phyloP scores from a whole-genome alignment of 1,139 yeast genomes.

The Ogataea hybrid region DNA sequence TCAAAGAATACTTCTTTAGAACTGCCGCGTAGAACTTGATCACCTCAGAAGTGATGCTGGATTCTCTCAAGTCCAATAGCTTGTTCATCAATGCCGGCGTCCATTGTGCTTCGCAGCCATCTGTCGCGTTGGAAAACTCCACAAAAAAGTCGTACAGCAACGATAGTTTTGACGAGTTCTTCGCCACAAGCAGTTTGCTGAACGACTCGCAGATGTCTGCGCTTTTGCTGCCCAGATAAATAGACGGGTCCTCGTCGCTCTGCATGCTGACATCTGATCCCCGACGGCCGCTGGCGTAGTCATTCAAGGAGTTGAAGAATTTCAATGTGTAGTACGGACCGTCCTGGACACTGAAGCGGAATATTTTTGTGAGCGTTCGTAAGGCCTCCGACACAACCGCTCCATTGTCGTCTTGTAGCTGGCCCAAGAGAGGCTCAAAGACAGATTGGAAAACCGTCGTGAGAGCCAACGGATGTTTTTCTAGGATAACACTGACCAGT shows the following conservation, averaged over 20 bases:
- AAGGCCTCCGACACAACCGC: constrained; percentile 42
- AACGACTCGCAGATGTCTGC: constrained; percentile 19
- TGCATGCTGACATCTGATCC: constrained; percentile 31
- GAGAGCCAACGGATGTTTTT: constrained; percentile 35
- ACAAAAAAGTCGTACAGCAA: constrained; percentile 23
- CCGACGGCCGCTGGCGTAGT: constrained; percentile 19
- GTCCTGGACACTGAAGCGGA: constrained; percentile 26
- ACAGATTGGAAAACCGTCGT: constrained; percentile 27
- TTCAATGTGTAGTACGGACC: constrained; percentile 31
- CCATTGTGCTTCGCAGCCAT: constrained; percentile 24
- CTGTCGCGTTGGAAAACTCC: constrained; percentile 24
- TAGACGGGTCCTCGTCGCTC: constrained; percentile 29
- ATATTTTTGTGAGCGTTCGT: constrained; percentile 34
- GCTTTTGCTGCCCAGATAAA: constrained; percentile 12
- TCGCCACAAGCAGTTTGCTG: constrained; percentile 15
- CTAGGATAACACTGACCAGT: constrained; percentile 42
- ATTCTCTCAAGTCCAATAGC: constrained; percentile 20
- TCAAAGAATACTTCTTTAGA: constrained; percentile 29
- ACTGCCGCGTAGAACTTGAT: constrained; percentile 34
- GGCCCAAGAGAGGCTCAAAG: constrained; percentile 28
- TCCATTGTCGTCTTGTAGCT: constrained; percentile 41
- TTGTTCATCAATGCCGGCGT: constrained; percentile 17
- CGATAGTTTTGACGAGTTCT: constrained; percentile 16
- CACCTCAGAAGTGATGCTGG: constrained; percentile 28
- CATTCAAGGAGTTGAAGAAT: constrained; percentile 23